Base-by-base conservation (phyloP, 2,329 filamentous ascomycete species). In the Cytospora piceicola region DNA sequence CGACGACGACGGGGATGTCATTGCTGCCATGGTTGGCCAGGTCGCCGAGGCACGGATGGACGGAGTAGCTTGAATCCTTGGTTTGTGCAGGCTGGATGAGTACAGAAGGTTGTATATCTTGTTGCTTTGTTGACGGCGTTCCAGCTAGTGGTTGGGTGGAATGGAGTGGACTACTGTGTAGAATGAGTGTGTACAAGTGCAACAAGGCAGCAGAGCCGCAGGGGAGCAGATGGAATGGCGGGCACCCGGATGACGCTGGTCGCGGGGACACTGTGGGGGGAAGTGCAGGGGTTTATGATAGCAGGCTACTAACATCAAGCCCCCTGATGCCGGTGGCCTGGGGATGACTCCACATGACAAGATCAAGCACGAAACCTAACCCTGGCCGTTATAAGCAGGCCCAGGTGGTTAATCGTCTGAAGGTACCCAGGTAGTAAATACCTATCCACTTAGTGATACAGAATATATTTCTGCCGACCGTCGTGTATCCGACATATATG, bases 1-100 rank as follows among this genome's bases (percentile, higher is more conserved):
- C 51, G 54, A 51, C 58, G 54, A 51, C 58, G 53, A 55, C 49
- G 14, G 63, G 54, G 58, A 61, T 57, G 22, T 46, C 22, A 51
- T 62, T 34, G 58, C 65, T 46, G 52, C 61, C 67, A 61, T 63
- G 52, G 22, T 57, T 53, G 60, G 15, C 20, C 17, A 20, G 17
- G 29, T 34, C 32, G 29, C n/a, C 20, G 34, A 49, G 34, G 20
- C 30, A 51, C 12, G 27, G 2, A 7, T 29, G 27, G 27, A 29
- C 27, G 27, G 27, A 29, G 27, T 27, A 30, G 30, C 22, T 27
- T 30, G 27, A 14, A 14, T 29, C 3, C 12, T 29, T 58, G 15
- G 22, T 12, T 24, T 49, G 20, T 60, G 46, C 46, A 8, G 15
- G 34, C 20, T 17, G 14, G 34, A 36, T 24, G 58, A 15, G 27